Percentiles rank a stretch among this genome's conserved stretches.
phyloP scores from a whole-genome alignment of 1,139 yeast genomes.

The Suhomyces bribrorum region DNA sequence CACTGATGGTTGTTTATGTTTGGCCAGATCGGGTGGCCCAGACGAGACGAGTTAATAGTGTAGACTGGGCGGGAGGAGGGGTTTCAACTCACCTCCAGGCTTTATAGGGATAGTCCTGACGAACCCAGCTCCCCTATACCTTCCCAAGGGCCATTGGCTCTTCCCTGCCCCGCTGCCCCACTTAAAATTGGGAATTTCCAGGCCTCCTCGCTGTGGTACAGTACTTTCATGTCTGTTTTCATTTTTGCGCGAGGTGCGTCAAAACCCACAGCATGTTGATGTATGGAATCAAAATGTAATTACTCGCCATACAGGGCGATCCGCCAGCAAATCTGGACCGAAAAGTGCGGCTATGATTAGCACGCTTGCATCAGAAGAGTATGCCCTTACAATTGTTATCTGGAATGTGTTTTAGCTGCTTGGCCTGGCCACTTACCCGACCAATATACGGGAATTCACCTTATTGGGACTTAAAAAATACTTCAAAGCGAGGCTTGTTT shows the following conservation, averaged over 20 bases:
- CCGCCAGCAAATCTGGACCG: not conserved
- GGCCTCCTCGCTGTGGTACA: too few relatives aligned
- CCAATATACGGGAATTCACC: not conserved
- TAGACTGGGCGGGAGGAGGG: not conserved
- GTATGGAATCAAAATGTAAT: not conserved
- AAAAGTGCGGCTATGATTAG: not conserved
- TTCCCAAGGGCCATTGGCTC: too few relatives aligned
- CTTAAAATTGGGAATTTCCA: too few relatives aligned
- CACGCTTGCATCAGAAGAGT: not conserved
- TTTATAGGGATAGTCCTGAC: too few relatives aligned
- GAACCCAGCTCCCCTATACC: too few relatives aligned
- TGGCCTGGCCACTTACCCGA: too few relatives aligned
- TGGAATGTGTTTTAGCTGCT: not conserved
- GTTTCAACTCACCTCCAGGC: too few relatives aligned
- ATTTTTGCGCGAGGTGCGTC: not conserved
- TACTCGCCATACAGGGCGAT: not conserved
- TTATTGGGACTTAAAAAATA: not conserved
- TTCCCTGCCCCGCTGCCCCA: too few relatives aligned
- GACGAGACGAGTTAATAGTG: not conserved
- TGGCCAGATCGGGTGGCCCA: slow-evolving; percentile 4
- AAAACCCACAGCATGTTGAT: not conserved
- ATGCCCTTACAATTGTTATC: too few relatives aligned
- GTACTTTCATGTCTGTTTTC: too few relatives aligned
- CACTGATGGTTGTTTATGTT: slow-evolving; percentile 1
- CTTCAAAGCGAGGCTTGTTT: not conserved